These are phyloP conservation scores for Fraxinus latifolia DNA, from an alignment of 305 asterid species.

Conservation along the genomic window DNA sequence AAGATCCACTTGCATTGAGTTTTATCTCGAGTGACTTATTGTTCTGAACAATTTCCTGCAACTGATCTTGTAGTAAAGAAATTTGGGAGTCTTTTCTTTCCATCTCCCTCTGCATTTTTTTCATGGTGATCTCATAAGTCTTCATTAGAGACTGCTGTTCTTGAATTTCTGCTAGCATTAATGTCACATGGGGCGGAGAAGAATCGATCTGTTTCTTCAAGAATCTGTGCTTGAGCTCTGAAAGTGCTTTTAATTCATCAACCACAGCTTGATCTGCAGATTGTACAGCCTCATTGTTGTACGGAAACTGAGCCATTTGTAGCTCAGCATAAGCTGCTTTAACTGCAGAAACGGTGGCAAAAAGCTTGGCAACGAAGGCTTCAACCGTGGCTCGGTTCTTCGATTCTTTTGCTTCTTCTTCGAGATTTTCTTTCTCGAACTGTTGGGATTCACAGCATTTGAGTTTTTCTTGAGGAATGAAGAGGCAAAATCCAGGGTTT, in stretches of 20 bases:
- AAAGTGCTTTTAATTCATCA: slow-evolving; percentile 63
- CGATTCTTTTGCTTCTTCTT: slow-evolving; percentile 42
- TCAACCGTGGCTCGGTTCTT: slow-evolving; percentile 66
- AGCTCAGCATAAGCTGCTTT: slow-evolving; percentile 96
- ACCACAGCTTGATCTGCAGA: slow-evolving; percentile 85
- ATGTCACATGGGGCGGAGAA: slow-evolving; percentile 86
- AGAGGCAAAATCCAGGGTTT: slow-evolving; percentile 62
- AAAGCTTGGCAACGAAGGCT: slow-evolving; percentile 85
- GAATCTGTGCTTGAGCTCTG: slow-evolving; percentile 67
- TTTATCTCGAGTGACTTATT: slow-evolving; percentile 58
- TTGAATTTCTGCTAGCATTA: slow-evolving; percentile 93
- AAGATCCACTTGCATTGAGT: slow-evolving; percentile 75
- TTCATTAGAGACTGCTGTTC: slow-evolving; percentile 93
- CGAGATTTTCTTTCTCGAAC: slow-evolving; percentile 45
- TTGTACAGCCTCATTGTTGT: slow-evolving; percentile 66
- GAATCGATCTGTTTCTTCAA: slow-evolving; percentile 72
- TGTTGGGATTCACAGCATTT: slow-evolving; percentile 76
- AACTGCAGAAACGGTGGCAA: slow-evolving; percentile 72
- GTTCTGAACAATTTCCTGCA: slow-evolving; percentile 29
- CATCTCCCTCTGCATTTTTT: slow-evolving; percentile 78
- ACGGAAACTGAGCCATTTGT: slow-evolving; percentile 94
- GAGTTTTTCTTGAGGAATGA: slow-evolving; percentile 80
- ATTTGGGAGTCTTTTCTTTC: slow-evolving; percentile 47
- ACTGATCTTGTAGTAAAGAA: slow-evolving; percentile 26
- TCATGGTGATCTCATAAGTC: slow-evolving; percentile 92